A percentile compares a stretch with the other conserved stretches of the same genome.
Conservation (phyloP, 306 rosid species). For the Cucurbita ficifolia region DNA sequence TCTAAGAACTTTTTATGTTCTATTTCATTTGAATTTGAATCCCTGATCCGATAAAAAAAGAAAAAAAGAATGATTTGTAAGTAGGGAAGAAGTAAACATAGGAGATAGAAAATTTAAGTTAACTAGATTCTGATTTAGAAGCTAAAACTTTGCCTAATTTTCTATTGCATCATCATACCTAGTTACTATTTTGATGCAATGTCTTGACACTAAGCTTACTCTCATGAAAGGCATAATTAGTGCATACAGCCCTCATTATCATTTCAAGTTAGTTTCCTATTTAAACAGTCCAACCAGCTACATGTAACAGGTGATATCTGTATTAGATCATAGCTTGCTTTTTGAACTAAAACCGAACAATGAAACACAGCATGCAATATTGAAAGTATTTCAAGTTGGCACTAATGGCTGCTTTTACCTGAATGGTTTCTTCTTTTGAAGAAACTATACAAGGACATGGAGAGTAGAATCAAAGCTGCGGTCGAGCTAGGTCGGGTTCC, state of each 20-base stretch:
- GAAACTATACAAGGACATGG: constrained; percentile 59
- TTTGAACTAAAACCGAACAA: background rate
- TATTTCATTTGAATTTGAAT: background rate
- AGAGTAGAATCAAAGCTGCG: constrained; percentile 28
- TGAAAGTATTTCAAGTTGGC: background rate
- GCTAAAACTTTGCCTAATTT: background rate
- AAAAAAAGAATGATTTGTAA: background rate
- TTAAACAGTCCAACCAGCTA: background rate
- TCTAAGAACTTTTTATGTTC: background rate
- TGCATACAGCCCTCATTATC: background rate
- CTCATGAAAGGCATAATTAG: background rate
- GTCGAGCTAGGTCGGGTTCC: constrained; percentile 30
- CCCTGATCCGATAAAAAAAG: background rate
- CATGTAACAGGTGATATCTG: background rate
- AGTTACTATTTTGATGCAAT: background rate
- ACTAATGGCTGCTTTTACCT: background rate
- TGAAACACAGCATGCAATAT: background rate
- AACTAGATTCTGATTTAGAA: background rate
- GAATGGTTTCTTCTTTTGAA: constrained; percentile 7
- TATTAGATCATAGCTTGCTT: background rate
- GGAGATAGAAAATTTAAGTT: background rate
- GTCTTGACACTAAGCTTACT: background rate
- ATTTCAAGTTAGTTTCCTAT: background rate
- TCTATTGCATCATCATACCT: background rate
- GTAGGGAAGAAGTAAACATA: background rate